A percentile compares a stretch with the other conserved stretches of the same genome.
phyloP scores from a whole-genome alignment of 2,329 filamentous ascomycete species.

The Phaeosphaeria sp. region DNA sequence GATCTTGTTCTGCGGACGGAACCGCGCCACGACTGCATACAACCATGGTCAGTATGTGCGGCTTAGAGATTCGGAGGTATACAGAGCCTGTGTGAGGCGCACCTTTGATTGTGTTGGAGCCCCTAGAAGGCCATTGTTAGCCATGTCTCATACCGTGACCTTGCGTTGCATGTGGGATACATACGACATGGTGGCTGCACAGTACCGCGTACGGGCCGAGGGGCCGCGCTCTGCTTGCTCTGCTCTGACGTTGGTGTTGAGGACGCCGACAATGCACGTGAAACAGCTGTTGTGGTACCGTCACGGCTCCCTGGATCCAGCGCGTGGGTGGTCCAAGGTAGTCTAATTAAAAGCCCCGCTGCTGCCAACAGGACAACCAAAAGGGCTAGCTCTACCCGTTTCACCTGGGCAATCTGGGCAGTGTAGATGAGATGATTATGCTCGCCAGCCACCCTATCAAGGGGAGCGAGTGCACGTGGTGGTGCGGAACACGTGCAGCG shows the following conservation, averaged over 20 bases:
- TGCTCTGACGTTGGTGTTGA: slow-evolving; percentile 22
- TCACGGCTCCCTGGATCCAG: slow-evolving; percentile 34
- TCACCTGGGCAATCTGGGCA: slow-evolving; percentile 3
- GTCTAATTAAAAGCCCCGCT: slow-evolving; percentile 41
- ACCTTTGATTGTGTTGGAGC: slow-evolving; percentile 57
- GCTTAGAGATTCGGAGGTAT: background rate
- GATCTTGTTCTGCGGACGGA: slow-evolving; percentile 94
- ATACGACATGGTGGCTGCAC: slow-evolving; percentile 48
- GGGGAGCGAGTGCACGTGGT: background rate
- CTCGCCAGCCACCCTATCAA: slow-evolving; percentile 4
- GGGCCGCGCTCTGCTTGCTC: slow-evolving; percentile 38
- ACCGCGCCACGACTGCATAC: slow-evolving; percentile 85
- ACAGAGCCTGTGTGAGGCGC: slow-evolving; percentile 12
- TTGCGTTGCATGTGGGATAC: slow-evolving; percentile 20
- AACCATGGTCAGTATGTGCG: slow-evolving; percentile 31
- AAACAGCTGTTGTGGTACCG: slow-evolving; percentile 41
- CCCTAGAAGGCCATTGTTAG: slow-evolving; percentile 49
- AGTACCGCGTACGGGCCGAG: slow-evolving; percentile 41
- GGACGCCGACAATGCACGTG: slow-evolving; percentile 27
- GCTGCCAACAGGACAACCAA: slow-evolving; percentile 21
- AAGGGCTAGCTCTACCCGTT: background rate
- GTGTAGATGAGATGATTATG: background rate
- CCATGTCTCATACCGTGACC: slow-evolving; percentile 29
- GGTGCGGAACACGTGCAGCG: background rate
- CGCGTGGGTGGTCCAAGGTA: slow-evolving; percentile 40